phyloP scores from a whole-genome alignment of 1,284 basidiomycete species.

The Schizopora paradoxa region DNA sequence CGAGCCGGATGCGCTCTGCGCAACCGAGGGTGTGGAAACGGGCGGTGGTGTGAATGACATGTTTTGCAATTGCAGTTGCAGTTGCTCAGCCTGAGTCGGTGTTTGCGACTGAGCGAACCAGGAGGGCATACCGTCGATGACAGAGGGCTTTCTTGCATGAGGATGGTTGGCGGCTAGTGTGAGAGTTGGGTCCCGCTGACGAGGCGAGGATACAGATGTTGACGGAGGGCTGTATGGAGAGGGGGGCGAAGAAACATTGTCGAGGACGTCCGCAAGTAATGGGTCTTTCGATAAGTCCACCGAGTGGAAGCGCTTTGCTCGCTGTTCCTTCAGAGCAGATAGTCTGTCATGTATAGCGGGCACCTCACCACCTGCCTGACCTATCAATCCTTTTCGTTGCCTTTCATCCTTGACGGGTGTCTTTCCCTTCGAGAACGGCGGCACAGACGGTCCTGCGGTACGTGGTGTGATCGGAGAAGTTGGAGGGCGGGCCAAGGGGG shows the following conservation, averaged over 20 bases:
- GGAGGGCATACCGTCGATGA: conserved; percentile 47
- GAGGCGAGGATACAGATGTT: conserved; percentile 4
- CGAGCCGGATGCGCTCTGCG: conserved; percentile 48
- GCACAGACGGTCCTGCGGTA: conserved; percentile 30
- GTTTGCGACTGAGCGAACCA: too few species aligned
- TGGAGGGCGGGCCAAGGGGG: conserved; percentile 66
- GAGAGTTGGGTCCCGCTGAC: conserved; percentile 38
- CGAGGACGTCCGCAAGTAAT: too few species aligned
- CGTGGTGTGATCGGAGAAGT: conserved; percentile 69
- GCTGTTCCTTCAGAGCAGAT: too few species aligned
- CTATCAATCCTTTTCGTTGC: conserved; percentile 15
- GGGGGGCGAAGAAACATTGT: too few species aligned
- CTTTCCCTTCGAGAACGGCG: conserved; percentile 22
- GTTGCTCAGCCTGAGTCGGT: too few species aligned
- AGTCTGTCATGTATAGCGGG: too few species aligned
- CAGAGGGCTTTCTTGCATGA: conserved; percentile 70
- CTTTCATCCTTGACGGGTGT: conserved; percentile 10
- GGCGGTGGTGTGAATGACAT: conserved; percentile 13
- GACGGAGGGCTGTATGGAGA: too few species aligned
- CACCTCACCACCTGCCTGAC: neutral
- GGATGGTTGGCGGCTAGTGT: conserved; percentile 59
- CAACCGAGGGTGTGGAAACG: conserved; percentile 18
- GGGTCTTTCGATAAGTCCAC: too few species aligned
- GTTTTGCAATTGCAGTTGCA: conserved; percentile 20
- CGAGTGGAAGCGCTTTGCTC: too few species aligned